Evolutionary conservation across 345 rosid species (phyloP).

Genomic region (Hypericum androsaemum): DNA sequence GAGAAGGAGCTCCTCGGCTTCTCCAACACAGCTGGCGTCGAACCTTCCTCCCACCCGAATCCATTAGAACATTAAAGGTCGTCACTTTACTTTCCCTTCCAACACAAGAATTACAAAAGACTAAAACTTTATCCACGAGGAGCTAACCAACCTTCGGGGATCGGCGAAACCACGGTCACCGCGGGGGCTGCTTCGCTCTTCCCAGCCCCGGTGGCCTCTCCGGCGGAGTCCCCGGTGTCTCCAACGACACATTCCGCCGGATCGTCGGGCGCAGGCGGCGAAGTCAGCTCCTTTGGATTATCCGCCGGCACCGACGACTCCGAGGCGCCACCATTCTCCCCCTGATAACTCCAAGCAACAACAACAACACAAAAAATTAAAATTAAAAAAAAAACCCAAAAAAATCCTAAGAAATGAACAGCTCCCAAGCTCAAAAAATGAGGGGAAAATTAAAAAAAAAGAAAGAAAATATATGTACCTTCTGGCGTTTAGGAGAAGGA

Average conservation of each 20-base stretch:
- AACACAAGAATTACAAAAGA: neutral
- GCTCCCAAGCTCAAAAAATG: neutral
- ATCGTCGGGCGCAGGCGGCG: conserved; percentile 31
- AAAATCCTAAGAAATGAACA: too few species aligned
- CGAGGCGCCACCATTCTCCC: conserved; percentile 40
- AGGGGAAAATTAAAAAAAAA: neutral
- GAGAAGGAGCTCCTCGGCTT: conserved; percentile 47
- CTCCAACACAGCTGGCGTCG: conserved; percentile 38
- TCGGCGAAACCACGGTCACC: conserved; percentile 38
- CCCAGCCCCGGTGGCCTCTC: conserved; percentile 18
- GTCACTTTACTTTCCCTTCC: too few species aligned
- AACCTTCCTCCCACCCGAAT: conserved; percentile 25
- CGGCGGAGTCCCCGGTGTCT: conserved; percentile 33
- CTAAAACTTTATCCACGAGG: neutral
- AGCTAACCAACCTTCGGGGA: conserved; percentile 44
- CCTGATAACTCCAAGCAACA: conserved; percentile 25
- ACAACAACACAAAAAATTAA: conserved; percentile 13
- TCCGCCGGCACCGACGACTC: conserved; percentile 45
- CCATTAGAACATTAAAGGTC: neutral
- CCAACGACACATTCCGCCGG: conserved; percentile 43
- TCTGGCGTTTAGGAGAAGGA: conserved; percentile 63
- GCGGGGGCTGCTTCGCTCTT: conserved; percentile 47
- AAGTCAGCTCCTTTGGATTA: conserved; percentile 45
- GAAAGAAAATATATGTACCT: conserved; percentile 28
- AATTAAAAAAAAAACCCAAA: conserved; percentile 9